Base-by-base conservation (phyloP, 805 yeast species). In the Starmerella ratchasimensis region DNA sequence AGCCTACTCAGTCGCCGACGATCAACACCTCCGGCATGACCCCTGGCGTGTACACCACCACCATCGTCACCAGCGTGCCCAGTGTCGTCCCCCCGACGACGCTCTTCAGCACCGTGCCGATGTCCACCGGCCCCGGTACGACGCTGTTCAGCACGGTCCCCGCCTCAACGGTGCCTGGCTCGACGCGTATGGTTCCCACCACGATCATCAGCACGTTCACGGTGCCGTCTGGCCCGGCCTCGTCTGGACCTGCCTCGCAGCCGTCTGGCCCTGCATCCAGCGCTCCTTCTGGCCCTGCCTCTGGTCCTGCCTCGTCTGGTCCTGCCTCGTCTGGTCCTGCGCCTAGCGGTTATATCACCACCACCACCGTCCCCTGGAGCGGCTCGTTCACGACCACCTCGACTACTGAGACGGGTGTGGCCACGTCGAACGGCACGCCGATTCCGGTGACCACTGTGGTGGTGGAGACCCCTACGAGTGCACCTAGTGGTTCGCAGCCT, bases 91-190 rank as follows among this genome's bases (percentile, higher is more conserved):
- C 35, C 9, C 32, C 36, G 9, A 31, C 42, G 10, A 38, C 42
- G 6, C 26, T 33, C 23, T 31, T 36, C 22, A 35, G 41, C 15
- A 33, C 38, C 13, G 28, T 42, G 20, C 46, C 47, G 4, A 45
- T 37, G 13, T 22, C 45, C 8, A 35, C 41, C 17, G 25, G 34
- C 24, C 39, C 48, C 13, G 42, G 38, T 6, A 22, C 35, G 13
- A 32, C 35, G 14, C 9, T 32, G 6, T 24, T 32, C 28, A 11
- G 16, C 6, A 24, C 28, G 5, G 20, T 32, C n/a, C 35, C 35
- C 34, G 24, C 24, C 9, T 30, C 33, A 8, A 30, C 33, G 14
- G 16, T 30, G 13, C 25, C 7, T 7, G 18, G 19, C n/a, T 7
- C 8, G 6, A 19, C 33, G 28, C 27, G 27, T 11, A n/a, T 11